Evolutionary conservation across 1,139 yeast species (phyloP), one percentile per base, ranked within the genome.

Genomic region (Geotrichum cucujoidarum): DNA sequence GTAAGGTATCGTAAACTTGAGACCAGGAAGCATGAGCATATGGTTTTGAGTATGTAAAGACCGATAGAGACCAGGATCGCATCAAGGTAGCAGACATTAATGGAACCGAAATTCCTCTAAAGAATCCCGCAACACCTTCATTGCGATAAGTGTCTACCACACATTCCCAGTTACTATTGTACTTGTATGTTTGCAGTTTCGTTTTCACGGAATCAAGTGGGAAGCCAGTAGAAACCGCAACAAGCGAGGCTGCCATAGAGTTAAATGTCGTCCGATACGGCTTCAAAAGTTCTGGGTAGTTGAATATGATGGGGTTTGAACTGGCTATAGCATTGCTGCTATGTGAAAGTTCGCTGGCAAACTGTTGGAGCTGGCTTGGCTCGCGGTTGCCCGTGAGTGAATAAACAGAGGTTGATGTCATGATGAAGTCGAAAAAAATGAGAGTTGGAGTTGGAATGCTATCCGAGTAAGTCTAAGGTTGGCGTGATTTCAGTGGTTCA

Each of bases 121-220:
- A 88, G 54, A 88, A 78, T 4, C 95, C 95, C 14, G 67, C 56
- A 2, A 81, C 38, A 0, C 95, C 95, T 60, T 85, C 95, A 7
- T 70, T 67, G 10, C 61, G 58, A 38, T 79, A 70, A 0, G 95
- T 83, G 45, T 74, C 70, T 30, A 61, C 61, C 14, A 83, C 68
- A 61, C 95, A 87, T 50, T 79, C 80, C 54, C 73, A 65, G 40
- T 82, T 75, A 40, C 78, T 73, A 11, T 69, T 68, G 65, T 78
- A 86, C 41, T 75, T 73, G 63, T 85, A 84, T 0, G 95, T 83
- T 63, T 88, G 95, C 78, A 85, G 81, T 54, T 95, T 68, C 0
- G 95, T 86, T 63, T 88, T 88, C 50, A 88, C 73, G 10, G 95
- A 83, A 62, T 88, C 96, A 43, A 88, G 65, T 0, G 96, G 96